Evolutionary conservation across 2,329 filamentous ascomycete genomes (phyloP), one percentile per base, ranked within the genome.

Genomic region (Paramyrothecium sp.): DNA sequence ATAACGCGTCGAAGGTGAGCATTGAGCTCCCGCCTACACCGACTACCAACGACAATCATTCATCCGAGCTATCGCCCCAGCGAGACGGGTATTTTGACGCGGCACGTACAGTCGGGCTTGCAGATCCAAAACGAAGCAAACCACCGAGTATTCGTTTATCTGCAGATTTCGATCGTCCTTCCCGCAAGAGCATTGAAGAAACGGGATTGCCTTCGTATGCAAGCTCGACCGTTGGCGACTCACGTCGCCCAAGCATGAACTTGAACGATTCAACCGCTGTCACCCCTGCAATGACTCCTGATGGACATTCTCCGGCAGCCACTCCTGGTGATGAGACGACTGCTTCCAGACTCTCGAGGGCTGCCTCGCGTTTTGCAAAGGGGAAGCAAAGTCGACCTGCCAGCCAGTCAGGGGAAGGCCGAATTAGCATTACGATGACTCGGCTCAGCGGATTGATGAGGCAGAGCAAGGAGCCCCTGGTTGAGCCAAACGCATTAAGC

Each of bases 391-490:
- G 84, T 61, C 80, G 85, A 13, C 82, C 85, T 4, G 73, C 73
- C 19, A 88, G 85, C 63, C 83, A 87, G 62, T 80, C 77, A 1
- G 82, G 84, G 26, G 85, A 88, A 61, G 78, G 77, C 17, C 78
- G 85, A 3, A 80, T 86, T 56, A 86, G 82, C 64, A 73, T 81
- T 19, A 83, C 81, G 3, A 84, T 88, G 68, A 80, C 78, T 17
- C 79, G 82, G n/a, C 70, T 85, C 3, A 79, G 79, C 11, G 77
- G 79, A 0, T 75, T 85, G 7, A 78, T 80, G 63, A 80, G 78
- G 53, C 64, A 76, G 10, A 83, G 80, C 71, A 82, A 76, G 64
- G 83, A 86, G 58, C 75, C 56, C 8, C 61, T 68, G 12, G 57
- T 59, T 10, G 73, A 73, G 17, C 57, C 59, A 17, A 67, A 63